Conservation (phyloP, 2,329 filamentous ascomycete species). For the Sphaerulina populicola region DNA sequence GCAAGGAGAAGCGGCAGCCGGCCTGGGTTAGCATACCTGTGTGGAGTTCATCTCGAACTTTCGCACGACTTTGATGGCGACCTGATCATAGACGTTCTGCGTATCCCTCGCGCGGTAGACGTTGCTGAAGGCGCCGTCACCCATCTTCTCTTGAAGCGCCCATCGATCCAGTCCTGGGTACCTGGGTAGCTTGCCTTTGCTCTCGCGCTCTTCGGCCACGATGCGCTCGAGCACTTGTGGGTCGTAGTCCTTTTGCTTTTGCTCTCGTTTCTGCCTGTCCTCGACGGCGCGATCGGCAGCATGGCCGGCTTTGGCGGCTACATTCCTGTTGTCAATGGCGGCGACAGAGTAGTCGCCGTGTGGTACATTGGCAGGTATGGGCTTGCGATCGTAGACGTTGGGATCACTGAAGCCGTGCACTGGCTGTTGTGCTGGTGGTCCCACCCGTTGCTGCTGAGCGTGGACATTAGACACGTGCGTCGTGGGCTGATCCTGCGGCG, state of each 20-base stretch:
- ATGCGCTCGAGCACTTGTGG: constrained; percentile 68
- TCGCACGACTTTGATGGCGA: constrained; percentile 96
- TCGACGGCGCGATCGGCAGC: constrained; percentile 56
- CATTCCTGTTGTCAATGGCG: constrained; percentile 54
- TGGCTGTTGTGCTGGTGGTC: constrained; percentile 30
- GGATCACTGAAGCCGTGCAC: constrained; percentile 49
- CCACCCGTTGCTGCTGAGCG: constrained; percentile 50
- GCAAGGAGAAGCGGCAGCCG: constrained; percentile 10
- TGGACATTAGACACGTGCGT: constrained; percentile 57
- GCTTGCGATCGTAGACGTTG: constrained; percentile 53
- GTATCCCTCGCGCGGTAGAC: constrained; percentile 83
- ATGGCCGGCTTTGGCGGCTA: constrained; percentile 59
- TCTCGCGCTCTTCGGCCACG: constrained; percentile 84
- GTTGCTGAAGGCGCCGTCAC: constrained; percentile 96
- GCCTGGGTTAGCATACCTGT: constrained; percentile 64
- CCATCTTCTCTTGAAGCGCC: constrained; percentile 91
- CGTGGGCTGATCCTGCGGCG: constrained; percentile 52
- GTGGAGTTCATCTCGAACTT: constrained; percentile 98
- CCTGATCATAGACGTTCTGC: constrained; percentile 63
- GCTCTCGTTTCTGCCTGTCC: constrained; percentile 51
- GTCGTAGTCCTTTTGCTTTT: constrained; percentile 46
- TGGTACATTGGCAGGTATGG: constrained; percentile 40
- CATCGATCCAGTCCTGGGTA: constrained; percentile 82
- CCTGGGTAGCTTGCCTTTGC: constrained; percentile 71
- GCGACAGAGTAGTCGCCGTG: constrained; percentile 55